A percentile compares a stretch with the other conserved stretches of the same genome.
Evolutionary conservation across 75 land plant genomes (phyloP).

Genomic region (Pseudotsuga menziesii): DNA sequence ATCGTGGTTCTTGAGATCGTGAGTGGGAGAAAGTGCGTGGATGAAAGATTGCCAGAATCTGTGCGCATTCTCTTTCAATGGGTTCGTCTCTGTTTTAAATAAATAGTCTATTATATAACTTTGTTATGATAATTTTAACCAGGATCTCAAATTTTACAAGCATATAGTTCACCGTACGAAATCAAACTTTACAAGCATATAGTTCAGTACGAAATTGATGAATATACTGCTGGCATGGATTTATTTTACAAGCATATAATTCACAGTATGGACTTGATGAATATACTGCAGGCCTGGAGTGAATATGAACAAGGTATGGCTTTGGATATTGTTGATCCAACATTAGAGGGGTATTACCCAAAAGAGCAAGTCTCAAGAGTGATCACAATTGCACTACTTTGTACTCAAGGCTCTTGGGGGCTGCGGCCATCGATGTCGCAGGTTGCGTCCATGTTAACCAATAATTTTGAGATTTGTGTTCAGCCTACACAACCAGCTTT

Average conservation of each 20-base stretch:
- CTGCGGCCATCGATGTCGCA: constrained; percentile 1
- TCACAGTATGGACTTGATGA: not conserved
- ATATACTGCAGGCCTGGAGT: not conserved
- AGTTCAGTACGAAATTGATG: not conserved
- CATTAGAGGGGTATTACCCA: not conserved
- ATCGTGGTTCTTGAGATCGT: constrained; percentile 17
- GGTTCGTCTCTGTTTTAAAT: not conserved
- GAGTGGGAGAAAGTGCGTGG: not conserved
- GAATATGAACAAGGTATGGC: not conserved
- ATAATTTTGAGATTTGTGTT: not conserved
- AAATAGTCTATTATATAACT: not conserved
- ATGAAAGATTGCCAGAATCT: not conserved
- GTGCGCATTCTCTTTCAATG: not conserved
- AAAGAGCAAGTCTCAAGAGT: not conserved
- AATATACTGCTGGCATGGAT: not conserved
- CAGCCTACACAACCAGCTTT: not conserved
- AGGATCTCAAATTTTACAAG: too few relatives aligned
- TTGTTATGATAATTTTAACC: not conserved
- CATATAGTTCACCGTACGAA: too few relatives aligned
- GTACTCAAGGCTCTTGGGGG: not conserved
- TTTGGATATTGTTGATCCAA: not conserved
- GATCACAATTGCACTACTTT: not conserved
- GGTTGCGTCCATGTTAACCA: not conserved
- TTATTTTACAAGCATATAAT: not conserved
- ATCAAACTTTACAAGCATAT: too few relatives aligned